Evolutionary conservation across 2,329 filamentous ascomycete genomes (phyloP).

Genomic region (Venturiaceae sp.): DNA sequence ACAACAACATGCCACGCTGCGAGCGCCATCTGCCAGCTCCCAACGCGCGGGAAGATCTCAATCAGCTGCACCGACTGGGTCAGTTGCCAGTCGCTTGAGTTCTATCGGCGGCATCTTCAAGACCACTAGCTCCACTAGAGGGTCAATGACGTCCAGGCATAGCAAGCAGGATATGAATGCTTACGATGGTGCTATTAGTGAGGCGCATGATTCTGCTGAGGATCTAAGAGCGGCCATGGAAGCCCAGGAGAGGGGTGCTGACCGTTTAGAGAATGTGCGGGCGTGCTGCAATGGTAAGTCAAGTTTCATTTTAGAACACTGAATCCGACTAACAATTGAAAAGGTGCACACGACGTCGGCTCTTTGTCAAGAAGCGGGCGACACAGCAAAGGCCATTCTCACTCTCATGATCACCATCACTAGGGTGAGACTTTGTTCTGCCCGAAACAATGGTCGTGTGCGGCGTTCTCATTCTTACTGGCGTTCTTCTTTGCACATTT

Average conservation of each 20-base stretch:
- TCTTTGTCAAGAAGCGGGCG: slow-evolving; percentile 25
- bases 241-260: slow-evolving; percentile 62
- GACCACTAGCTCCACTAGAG: slow-evolving; percentile 13
- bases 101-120: slow-evolving; percentile 37
- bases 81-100: slow-evolving; percentile 34
- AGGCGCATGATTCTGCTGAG: slow-evolving; percentile 57
- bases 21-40: not conserved
- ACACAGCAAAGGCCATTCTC: slow-evolving; percentile 2
- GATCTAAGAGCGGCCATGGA: slow-evolving; percentile 74
- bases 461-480: not conserved
- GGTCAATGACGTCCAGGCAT: not conserved
- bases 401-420: slow-evolving; percentile 6
- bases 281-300: slow-evolving; percentile 92
- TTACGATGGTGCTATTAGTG: not conserved
- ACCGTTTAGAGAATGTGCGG: slow-evolving; percentile 85
- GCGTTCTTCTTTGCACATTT: not conserved
- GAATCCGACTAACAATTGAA: not conserved
- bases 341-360: slow-evolving; percentile 42
- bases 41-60: slow-evolving; percentile 6
- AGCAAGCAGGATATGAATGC: slow-evolving; percentile 1
- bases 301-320: not conserved
- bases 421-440: not conserved
- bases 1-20: slow-evolving; percentile 1
- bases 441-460: not conserved
- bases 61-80: slow-evolving; percentile 28